Evolutionary conservation across 306 rosid genomes (phyloP).

Genomic region (Hippophae tibetana): DNA sequence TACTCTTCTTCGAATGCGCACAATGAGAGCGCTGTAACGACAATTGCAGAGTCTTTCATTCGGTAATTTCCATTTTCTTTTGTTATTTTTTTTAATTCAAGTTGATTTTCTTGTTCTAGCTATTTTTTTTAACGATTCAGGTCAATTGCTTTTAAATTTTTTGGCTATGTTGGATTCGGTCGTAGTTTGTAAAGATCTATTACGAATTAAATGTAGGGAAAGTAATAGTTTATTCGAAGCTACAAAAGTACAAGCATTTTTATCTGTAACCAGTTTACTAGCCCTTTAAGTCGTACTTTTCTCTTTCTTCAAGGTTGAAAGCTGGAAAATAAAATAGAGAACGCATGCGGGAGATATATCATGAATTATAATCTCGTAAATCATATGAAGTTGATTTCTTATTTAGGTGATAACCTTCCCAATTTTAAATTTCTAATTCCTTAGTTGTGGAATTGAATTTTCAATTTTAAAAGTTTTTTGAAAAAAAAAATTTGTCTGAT

Average conservation of each 20-base stretch:
- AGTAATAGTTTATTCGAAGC: neutral
- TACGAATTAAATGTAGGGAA: neutral
- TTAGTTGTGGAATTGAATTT: too few relatives aligned
- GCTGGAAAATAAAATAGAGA: too few relatives aligned
- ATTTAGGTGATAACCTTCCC: too few relatives aligned
- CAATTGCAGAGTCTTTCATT: conserved; percentile 53
- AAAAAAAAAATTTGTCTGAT: too few relatives aligned
- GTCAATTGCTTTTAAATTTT: neutral
- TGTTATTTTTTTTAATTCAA: neutral
- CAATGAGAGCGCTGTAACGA: conserved; percentile 26
- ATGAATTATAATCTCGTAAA: too few relatives aligned
- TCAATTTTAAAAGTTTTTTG: too few relatives aligned
- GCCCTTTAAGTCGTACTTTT: too few relatives aligned
- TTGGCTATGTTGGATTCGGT: neutral
- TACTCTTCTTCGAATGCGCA: conserved; percentile 46
- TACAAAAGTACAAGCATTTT: neutral
- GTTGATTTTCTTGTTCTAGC: too few relatives aligned
- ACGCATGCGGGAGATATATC: too few relatives aligned
- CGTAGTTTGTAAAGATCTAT: neutral
- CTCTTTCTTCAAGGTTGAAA: too few relatives aligned
- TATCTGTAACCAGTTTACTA: neutral
- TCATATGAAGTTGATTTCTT: too few relatives aligned
- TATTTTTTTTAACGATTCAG: neutral
- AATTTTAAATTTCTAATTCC: too few relatives aligned
- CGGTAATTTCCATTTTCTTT: conserved; percentile 30